Percentiles rank a stretch among this genome's conserved stretches.
phyloP scores from a whole-genome alignment of 2,329 filamentous ascomycete genomes.

The Colletotrichum tropicale region DNA sequence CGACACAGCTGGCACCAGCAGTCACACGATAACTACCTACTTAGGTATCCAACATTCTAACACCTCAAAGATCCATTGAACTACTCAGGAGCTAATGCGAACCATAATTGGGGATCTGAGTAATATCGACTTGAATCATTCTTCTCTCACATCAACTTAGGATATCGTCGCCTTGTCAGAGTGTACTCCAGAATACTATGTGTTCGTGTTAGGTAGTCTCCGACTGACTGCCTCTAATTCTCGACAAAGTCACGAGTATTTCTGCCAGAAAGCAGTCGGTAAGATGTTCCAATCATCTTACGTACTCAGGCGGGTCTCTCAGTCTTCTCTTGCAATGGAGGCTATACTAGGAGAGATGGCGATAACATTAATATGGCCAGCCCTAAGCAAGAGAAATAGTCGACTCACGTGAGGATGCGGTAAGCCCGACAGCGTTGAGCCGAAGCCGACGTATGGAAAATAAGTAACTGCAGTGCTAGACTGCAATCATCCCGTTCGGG shows the following conservation, averaged over 20 bases:
- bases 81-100: neutral
- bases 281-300: neutral
- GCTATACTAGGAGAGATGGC: rapidly evolving
- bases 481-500: no score
- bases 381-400: rapidly evolving
- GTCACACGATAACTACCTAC: no score
- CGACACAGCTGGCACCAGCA: no score
- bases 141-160: neutral
- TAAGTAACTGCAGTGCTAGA: no score
- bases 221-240: neutral
- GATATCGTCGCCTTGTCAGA: neutral
- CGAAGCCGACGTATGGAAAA: no score
- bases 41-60: no score
- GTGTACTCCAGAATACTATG: neutral
- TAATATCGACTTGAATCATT: rapidly evolving
- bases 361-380: neutral
- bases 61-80: rapidly evolving
- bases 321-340: neutral
- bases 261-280: neutral
- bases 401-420: neutral
- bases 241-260: neutral
- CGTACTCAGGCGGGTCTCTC: neutral
- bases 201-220: neutral
- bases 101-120: neutral
- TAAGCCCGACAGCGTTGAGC: neutral